A percentile compares a stretch with the other conserved stretches of the same genome.
phyloP scores from a whole-genome alignment of 106 monocot genomes.

The Allium fistulosum region DNA sequence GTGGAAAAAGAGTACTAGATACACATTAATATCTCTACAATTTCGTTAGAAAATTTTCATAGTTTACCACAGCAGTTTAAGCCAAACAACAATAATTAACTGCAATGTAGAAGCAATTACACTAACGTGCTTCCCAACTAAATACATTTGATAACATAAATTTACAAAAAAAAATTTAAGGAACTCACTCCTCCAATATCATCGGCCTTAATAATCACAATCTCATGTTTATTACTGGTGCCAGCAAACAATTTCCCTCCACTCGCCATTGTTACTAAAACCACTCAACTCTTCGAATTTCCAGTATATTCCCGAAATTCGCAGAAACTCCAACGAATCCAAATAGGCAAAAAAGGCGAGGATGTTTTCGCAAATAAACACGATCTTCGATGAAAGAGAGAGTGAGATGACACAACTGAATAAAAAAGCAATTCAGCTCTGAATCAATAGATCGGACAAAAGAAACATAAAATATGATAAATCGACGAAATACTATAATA shows the following conservation, averaged over 20 bases:
- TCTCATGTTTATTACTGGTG: conserved; percentile 32
- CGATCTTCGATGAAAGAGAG: background rate
- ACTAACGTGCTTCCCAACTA: background rate
- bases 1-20: background rate
- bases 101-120: background rate
- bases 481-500: too few species aligned
- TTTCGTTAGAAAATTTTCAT: background rate
- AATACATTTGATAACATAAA: background rate
- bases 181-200: conserved; percentile 32
- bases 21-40: background rate
- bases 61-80: background rate
- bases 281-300: background rate
- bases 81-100: background rate
- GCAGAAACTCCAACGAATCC: background rate
- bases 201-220: conserved; percentile 69
- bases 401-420: too few species aligned
- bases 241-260: conserved; percentile 55
- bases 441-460: too few species aligned
- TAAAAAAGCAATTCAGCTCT: too few species aligned
- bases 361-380: background rate
- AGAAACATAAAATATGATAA: too few species aligned
- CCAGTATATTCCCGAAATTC: background rate
- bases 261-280: conserved; percentile 26
- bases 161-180: background rate
- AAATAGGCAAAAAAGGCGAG: background rate